Base-by-base conservation (phyloP, 2,329 filamentous ascomycete species). In the Phialemonium atrogriseum region DNA sequence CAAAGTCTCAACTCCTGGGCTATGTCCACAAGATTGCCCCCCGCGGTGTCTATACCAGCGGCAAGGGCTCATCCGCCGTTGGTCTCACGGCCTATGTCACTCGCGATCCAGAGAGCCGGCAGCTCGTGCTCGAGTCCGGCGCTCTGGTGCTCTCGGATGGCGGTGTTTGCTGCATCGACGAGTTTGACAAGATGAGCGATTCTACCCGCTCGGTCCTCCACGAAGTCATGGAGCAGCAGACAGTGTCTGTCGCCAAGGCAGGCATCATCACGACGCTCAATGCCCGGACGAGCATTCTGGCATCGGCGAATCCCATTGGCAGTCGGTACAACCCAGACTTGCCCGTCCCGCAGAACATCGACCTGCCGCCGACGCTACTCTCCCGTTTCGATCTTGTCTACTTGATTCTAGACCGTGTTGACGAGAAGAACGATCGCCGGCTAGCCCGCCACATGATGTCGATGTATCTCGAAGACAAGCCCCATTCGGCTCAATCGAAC, bases 21-120 rank as follows among this genome's bases (percentile, higher is more conserved):
- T 98, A 98, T 50, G 82, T 98, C 16, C 89, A 98, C 71, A 93
- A 94, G 60, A 98, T 98, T 50, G 91, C 91, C 5, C 91, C 91
- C 23, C 82, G 91, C 19, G 76, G 76, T 45, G 80, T 88, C 30
- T 88, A 87, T 58, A 88, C 83, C 3, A 86, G 81, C 37, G 83
- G 83, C 49, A 83, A 85, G 52, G 83, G 83, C 47, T 85, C 80
- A 38, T 87, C 81, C 39, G 83, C 83, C 27, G 83, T 87, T 19
- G 83, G 83, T 73, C 68, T 88, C 30, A 88, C 83, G 13, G 83
- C 83, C 3, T 85, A 85, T 36, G 82, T 88, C 25, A 85, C 84
- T 50, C 77, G 82, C 38, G 83, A 88, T 48, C 83, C 83, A 0
- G 82, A 87, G 46, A 86, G 81, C 1, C 75, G 83, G 31, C 82